Evolutionary conservation across 2,329 filamentous ascomycete genomes (phyloP).

Genomic region (Pyrenophora tritici-repentis): DNA sequence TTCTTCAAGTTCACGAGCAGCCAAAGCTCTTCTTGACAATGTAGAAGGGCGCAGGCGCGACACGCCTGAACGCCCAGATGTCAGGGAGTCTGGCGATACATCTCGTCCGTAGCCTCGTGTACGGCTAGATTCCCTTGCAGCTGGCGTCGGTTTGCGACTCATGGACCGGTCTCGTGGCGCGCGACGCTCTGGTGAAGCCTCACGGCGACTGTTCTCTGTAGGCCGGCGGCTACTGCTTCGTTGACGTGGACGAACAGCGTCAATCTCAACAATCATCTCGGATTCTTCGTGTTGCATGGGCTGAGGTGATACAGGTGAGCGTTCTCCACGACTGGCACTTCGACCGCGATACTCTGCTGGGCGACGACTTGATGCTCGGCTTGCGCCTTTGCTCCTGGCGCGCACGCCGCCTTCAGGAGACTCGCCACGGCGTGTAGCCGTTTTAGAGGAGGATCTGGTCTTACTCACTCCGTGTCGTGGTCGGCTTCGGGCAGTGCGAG

Average conservation of each 20-base stretch:
- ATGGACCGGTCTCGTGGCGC: constrained; percentile 43
- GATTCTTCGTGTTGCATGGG: constrained; percentile 69
- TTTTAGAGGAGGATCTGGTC: constrained; percentile 45
- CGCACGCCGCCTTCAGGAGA: constrained; percentile 41
- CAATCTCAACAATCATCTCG: constrained; percentile 66
- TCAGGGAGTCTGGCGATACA: constrained; percentile 43
- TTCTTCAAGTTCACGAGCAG: constrained; percentile 83
- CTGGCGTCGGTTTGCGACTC: constrained; percentile 40
- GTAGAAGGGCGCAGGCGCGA: constrained; percentile 31
- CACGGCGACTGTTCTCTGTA: constrained; percentile 51
- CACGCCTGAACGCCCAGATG: constrained; percentile 38
- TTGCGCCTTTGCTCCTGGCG: constrained; percentile 37
- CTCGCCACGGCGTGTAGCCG: constrained; percentile 36
- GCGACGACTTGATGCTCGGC: constrained; percentile 45
- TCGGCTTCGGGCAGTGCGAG: constrained; percentile 43
- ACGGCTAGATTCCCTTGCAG: constrained; percentile 38
- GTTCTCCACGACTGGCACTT: constrained; percentile 48
- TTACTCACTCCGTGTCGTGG: constrained; percentile 40
- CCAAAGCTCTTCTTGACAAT: constrained; percentile 52
- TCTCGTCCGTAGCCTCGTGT: constrained; percentile 42
- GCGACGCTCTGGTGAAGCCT: constrained; percentile 53
- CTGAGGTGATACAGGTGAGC: constrained; percentile 80
- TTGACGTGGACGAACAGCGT: constrained; percentile 56
- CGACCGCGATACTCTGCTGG: constrained; percentile 41
- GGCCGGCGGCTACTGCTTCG: constrained; percentile 58